These are phyloP conservation scores for Zymoseptoria pseudotritici DNA, from an alignment of 2,329 filamentous ascomycete genomes.

Conservation along the genomic window DNA sequence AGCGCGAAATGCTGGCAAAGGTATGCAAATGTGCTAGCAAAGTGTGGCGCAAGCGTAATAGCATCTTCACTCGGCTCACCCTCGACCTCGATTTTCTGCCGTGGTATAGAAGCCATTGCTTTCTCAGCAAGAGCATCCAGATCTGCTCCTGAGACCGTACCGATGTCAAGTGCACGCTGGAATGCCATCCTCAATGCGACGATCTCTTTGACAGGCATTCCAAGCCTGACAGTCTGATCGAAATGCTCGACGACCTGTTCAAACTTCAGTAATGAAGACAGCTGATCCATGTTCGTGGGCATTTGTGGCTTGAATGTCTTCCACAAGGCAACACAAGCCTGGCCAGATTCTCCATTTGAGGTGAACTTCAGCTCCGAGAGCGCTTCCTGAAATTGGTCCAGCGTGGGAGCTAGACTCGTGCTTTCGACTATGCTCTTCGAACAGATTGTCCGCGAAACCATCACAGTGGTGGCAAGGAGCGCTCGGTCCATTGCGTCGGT, in stretches of 20 bases:
- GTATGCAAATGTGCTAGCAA: conserved; percentile 39
- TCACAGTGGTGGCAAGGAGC: conserved; percentile 7
- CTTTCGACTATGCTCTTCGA: neutral
- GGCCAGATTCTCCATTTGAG: conserved; percentile 8
- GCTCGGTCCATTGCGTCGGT: conserved; percentile 11
- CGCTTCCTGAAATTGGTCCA: neutral
- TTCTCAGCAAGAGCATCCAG: conserved; percentile 14
- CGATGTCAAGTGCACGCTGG: conserved; percentile 16
- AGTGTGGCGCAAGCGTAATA: conserved; percentile 32
- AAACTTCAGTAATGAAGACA: conserved; percentile 35
- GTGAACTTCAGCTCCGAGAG: conserved; percentile 1
- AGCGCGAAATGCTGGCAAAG: conserved; percentile 33
- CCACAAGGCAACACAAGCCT: conserved; percentile 40
- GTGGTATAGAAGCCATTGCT: conserved; percentile 12
- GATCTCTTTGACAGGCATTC: conserved; percentile 19
- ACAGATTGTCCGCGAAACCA: conserved; percentile 9
- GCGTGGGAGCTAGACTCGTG: neutral
- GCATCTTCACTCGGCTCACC: conserved; percentile 5
- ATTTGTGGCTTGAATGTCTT: conserved; percentile 57
- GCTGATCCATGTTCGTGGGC: conserved; percentile 32
- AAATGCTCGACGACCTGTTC: conserved; percentile 42
- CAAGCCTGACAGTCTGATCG: conserved; percentile 28
- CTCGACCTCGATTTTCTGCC: neutral
- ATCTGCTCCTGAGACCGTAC: conserved; percentile 6
- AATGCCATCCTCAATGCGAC: conserved; percentile 22